Evolutionary conservation across 164 flowering plant genomes (phyloP), one percentile per base, ranked within the genome.

Genomic region (Stephania cephalantha): DNA sequence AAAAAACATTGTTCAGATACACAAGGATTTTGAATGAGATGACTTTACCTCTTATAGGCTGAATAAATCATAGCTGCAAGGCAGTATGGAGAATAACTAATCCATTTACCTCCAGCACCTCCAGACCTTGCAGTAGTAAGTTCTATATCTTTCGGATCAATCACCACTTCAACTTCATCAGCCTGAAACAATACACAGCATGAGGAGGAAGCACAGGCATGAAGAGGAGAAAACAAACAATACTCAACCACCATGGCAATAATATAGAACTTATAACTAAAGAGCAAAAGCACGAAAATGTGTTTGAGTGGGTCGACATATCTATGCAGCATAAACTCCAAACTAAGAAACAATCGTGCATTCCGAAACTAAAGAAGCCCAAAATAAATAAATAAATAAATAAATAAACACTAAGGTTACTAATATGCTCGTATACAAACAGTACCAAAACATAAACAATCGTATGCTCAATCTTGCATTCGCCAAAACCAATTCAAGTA

Each of bases 81-180:
- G 6, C 63, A 55, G 20, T 15, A 55, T 55, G 63, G 63, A 15
- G n/a, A 55, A 55, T 18, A 55, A 55, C 63, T 55, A 18, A 55
- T 3, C 63, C 18, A 15, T 55, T 55, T 55, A 95, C 99, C 98
- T 91, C 99, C 99, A 84, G 99, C 99, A 77, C 99, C 99, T 45
- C 98, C 98, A 73, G 99, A 90, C 71, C 99, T 88, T 66, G 99
- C 94, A 9, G 98, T 95, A 65, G 97, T 89, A 72, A 95, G 95
- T 82, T 93, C 98, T 77, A 93, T 91, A 35, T 95, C 99, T 82
- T 95, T 92, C 45, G 98, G 97, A 84, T 93, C 97, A 80, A 95
- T 95, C 48, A 78, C 97, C 77, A 93, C 90, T 73, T 95, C 99
- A 81, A 95, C 94, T 85, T 93, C 98, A 86, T 92, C 97, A 78